A percentile compares a stretch with the other conserved stretches of the same genome.
Evolutionary conservation across 192 early-diverging fungal species (phyloP).

Genomic region (Phycomyces blakesleeanus): DNA sequence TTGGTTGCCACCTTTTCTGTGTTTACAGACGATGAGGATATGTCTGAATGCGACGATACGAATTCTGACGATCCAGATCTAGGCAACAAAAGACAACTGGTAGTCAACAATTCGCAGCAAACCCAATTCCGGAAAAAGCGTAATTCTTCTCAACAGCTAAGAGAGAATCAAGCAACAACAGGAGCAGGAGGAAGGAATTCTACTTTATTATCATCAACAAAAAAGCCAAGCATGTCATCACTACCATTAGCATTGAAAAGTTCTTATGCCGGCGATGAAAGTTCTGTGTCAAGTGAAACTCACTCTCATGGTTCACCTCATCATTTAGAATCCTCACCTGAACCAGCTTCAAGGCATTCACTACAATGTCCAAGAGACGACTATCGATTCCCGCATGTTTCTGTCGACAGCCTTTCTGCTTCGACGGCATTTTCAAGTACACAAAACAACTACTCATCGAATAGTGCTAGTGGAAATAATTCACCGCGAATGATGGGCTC

Average conservation of each 20-base stretch:
- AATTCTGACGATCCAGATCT: too few relatives aligned
- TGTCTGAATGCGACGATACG: too few relatives aligned
- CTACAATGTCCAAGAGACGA: neutral
- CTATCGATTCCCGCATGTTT: neutral
- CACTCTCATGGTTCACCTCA: neutral
- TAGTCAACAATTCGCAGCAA: neutral
- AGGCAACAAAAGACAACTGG: neutral
- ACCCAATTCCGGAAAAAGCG: too few relatives aligned
- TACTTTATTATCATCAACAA: too few relatives aligned
- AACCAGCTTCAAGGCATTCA: neutral
- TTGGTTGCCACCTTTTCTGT: neutral
- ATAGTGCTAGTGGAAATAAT: too few relatives aligned
- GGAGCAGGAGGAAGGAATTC: too few relatives aligned
- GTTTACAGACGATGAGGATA: neutral
- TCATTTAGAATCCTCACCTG: neutral
- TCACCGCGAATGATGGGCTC: too few relatives aligned
- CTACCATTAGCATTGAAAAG: neutral
- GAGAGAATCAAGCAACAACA: too few relatives aligned
- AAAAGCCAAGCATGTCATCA: too few relatives aligned
- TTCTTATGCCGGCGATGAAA: neutral
- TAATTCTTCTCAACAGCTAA: neutral
- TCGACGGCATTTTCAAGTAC: neutral
- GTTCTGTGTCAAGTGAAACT: neutral
- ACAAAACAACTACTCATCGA: too few relatives aligned
- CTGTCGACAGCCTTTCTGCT: neutral